These are phyloP conservation scores for Xylariaceae sp. DNA, from an alignment of 2,329 filamentous ascomycete species.

Conservation along the genomic window DNA sequence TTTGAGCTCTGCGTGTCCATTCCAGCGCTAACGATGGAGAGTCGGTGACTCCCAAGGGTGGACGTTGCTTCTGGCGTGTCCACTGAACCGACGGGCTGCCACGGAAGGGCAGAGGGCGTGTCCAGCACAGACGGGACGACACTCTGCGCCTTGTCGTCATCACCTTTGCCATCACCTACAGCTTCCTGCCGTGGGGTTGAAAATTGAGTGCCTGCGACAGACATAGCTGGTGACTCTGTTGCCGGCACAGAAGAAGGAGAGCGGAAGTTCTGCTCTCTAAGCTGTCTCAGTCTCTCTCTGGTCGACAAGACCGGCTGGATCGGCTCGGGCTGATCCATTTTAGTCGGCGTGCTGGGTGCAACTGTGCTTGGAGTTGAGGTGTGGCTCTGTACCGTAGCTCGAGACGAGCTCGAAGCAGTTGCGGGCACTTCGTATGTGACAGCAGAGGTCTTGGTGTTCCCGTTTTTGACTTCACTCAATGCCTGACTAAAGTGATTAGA, in stretches of 20 bases:
- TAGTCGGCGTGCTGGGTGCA: slow-evolving; percentile 6
- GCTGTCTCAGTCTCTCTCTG: slow-evolving; percentile 24
- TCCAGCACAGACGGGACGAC: not conserved
- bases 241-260: not conserved
- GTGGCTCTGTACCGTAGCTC: slow-evolving; percentile 1
- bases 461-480: slow-evolving; percentile 26
- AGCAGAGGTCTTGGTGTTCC: slow-evolving; percentile 24
- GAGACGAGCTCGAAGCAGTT: not conserved
- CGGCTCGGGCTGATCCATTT: slow-evolving; percentile 21
- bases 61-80: slow-evolving; percentile 8
- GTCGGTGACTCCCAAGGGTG: not conserved
- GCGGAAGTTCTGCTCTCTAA: slow-evolving; percentile 22
- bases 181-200: slow-evolving; percentile 6
- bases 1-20: not conserved
- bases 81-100: slow-evolving; percentile 11
- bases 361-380: not conserved
- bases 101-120: slow-evolving; percentile 12
- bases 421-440: not conserved
- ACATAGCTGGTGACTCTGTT: slow-evolving; percentile 5
- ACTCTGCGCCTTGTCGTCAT: not conserved
- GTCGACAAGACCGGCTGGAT: slow-evolving; percentile 18
- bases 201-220: slow-evolving; percentile 1
- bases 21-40: not conserved
- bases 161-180: not conserved
- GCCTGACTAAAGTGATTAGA: slow-evolving; percentile 26